Evolutionary conservation across 768 basidiomycete genomes (phyloP), one percentile per base, ranked within the genome.

Genomic region (Rhodosporidiobolus sp.): DNA sequence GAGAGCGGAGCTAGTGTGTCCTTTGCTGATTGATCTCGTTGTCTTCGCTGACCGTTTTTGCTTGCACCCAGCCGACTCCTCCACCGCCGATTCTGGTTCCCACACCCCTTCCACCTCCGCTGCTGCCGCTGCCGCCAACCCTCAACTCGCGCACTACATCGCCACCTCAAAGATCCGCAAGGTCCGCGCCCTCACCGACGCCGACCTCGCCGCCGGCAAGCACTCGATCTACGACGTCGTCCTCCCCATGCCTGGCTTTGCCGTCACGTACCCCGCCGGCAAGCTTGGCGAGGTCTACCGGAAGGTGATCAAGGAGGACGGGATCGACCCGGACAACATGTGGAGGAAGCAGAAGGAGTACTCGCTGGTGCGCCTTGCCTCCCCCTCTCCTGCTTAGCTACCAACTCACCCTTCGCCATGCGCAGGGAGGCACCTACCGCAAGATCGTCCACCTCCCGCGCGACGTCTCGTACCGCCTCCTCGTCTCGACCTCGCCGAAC

Each of bases 161-260:
- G 61, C 73, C 17, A 59, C 65, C 4, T 73, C 77, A 12, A 71
- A 67, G 24, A 53, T 75, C 34, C 63, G 62, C 32, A 87, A 85
- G 53, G 87, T 96, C 67, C 92, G 90, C 81, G 87, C 88, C 6
- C 81, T 99, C 65, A 88, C 88, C 0, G 87, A 87, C 75, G 89
- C 85, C 26, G 92, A 97, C 79, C 81, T 93, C 57, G 83, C 87
- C 77, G n/a, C 60, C 28, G 53, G 52, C 59, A 87, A 89, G 67
- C 90, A 94, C 81, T 87, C 88, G 24, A 92, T 98, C 72, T 92
- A 92, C 78, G 95, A 99, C 81, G 90, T 98, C 67, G 87, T 98
- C 73, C 92, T 98, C 89, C 94, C 96, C n/a, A 83, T 98, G 28
- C 94, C 96, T 38, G 96, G 96, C 7, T 92, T 88, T 74, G 92